Evolutionary conservation across 2,329 filamentous ascomycete genomes (phyloP).

Genomic region (Plectosphaerella cucumerina): DNA sequence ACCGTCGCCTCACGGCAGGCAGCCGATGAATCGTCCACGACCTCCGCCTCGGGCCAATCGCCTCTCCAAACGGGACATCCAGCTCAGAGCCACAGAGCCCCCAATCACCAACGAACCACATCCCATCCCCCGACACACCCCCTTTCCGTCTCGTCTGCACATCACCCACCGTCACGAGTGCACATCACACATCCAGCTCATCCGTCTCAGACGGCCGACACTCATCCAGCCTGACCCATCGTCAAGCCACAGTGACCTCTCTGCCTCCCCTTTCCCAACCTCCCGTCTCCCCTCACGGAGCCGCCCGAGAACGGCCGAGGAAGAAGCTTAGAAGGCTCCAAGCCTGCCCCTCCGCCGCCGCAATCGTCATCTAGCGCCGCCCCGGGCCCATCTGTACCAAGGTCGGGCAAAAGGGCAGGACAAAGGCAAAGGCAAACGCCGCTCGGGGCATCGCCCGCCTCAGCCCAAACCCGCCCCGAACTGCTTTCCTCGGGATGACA

Average conservation of each 20-base stretch:
- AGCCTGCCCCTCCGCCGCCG: not conserved
- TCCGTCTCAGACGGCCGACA: too few species aligned
- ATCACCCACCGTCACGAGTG: not conserved
- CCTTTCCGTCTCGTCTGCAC: not conserved
- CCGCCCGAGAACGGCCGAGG: not conserved
- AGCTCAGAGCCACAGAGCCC: not conserved
- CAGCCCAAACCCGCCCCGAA: too few species aligned
- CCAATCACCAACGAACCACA: too few species aligned
- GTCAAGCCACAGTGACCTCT: not conserved
- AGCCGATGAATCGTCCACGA: not conserved
- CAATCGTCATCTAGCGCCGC: not conserved
- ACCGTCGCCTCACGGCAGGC: not conserved
- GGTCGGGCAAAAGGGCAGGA: too few species aligned
- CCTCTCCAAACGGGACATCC: too few species aligned
- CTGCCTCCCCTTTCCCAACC: not conserved
- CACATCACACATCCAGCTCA: too few species aligned
- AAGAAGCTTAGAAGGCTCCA: too few species aligned
- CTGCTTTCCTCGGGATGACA: too few species aligned
- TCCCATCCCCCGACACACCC: not conserved
- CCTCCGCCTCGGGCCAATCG: not conserved
- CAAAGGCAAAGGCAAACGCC: too few species aligned
- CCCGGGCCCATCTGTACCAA: not conserved
- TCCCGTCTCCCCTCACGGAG: not conserved
- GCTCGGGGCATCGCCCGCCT: too few species aligned
- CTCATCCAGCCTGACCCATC: not conserved